Conservation (phyloP, 1,284 basidiomycete species). For the Cryptococcus sp. region DNA sequence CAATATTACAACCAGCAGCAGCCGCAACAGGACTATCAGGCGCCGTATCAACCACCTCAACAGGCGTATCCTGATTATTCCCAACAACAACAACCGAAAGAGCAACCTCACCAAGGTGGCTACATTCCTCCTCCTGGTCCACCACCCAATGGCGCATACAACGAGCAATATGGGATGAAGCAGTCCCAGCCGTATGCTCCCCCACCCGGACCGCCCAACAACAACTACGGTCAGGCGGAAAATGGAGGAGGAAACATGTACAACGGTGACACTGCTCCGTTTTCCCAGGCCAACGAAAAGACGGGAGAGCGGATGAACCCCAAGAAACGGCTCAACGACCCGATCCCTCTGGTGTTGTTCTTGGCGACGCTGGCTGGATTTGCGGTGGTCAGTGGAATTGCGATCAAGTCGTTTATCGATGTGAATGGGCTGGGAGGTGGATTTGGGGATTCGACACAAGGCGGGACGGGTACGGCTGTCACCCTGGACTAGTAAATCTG, state of each 20-base stretch:
- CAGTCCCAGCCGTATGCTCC: constrained; percentile 42
- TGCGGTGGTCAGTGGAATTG: constrained; percentile 60
- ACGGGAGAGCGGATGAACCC: constrained; percentile 60
- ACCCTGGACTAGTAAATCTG: constrained; percentile 29
- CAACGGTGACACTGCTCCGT: constrained; percentile 44
- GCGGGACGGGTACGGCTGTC: constrained; percentile 29
- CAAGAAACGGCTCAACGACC: constrained; percentile 65
- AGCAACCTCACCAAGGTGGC: background rate
- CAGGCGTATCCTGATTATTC: constrained; percentile 11
- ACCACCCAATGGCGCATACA: constrained; percentile 8
- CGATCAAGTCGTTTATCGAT: constrained; percentile 59
- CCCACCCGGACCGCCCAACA: constrained; percentile 5
- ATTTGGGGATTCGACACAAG: constrained; percentile 22
- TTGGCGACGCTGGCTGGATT: constrained; percentile 64
- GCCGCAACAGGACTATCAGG: constrained; percentile 8
- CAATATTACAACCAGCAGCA: constrained; percentile 13
- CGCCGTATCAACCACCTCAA: constrained; percentile 5
- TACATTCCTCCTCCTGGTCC: constrained; percentile 10
- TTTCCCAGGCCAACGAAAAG: constrained; percentile 54
- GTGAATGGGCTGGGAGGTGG: constrained; percentile 54
- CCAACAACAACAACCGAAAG: constrained; percentile 6
- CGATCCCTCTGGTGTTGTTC: constrained; percentile 64
- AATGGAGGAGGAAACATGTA: constrained; percentile 14
- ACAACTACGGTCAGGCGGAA: constrained; percentile 3
- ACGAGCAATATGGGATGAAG: constrained; percentile 26